phyloP scores from a whole-genome alignment of 2,329 filamentous ascomycete genomes.

The Epichloe aotearoae region DNA sequence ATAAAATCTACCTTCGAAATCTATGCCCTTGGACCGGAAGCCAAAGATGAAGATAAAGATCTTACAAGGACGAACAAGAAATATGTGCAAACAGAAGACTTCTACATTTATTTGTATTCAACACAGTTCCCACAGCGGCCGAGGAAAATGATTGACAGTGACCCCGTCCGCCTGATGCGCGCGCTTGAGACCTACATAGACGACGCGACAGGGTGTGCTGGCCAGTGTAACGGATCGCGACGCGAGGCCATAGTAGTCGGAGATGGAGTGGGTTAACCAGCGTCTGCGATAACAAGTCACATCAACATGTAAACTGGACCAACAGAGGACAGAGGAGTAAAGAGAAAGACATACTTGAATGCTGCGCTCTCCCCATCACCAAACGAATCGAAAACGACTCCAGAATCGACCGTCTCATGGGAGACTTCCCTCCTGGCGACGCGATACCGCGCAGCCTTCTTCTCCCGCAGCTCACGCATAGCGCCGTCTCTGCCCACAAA shows the following conservation, averaged over 20 bases:
- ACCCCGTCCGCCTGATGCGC: constrained; percentile 15
- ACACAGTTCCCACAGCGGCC: constrained; percentile 51
- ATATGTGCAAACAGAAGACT: background rate
- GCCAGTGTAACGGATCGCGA: constrained; percentile 69
- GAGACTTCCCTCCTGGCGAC: constrained; percentile 37
- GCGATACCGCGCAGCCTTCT: constrained; percentile 30
- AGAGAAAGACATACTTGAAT: constrained; percentile 54
- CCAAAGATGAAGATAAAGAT: too few relatives aligned
- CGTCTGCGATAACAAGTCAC: constrained; percentile 38
- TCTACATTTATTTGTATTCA: constrained; percentile 14
- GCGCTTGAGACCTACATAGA: constrained; percentile 65
- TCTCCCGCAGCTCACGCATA: constrained; percentile 30
- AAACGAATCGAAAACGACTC: constrained; percentile 67
- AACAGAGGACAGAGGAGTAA: too few relatives aligned
- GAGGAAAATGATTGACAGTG: constrained; percentile 31
- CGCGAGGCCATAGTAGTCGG: constrained; percentile 77
- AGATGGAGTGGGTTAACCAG: constrained; percentile 88
- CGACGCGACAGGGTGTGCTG: constrained; percentile 58
- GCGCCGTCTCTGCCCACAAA: constrained; percentile 63
- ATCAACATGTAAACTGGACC: background rate
- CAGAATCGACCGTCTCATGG: constrained; percentile 46
- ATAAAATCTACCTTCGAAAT: too few relatives aligned
- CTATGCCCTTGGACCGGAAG: too few relatives aligned
- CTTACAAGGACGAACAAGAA: background rate
- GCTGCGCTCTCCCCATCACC: constrained; percentile 63